These are phyloP conservation scores for Ampelomyces quisqualis DNA, from an alignment of 2,329 filamentous ascomycete species.

Conservation along the genomic window DNA sequence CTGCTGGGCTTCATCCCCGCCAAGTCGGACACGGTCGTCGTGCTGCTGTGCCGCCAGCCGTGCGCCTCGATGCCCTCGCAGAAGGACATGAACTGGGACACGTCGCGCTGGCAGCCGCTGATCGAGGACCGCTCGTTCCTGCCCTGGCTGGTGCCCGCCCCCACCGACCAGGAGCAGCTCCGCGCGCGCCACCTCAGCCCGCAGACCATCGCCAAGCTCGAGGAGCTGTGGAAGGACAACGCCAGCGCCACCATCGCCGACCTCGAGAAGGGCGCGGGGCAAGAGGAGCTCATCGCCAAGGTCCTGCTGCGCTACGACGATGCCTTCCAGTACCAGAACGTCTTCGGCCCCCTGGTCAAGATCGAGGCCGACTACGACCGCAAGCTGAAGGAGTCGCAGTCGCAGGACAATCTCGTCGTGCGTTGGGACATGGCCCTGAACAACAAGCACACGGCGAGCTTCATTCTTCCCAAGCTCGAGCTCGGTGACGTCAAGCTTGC, in stretches of 20 bases:
- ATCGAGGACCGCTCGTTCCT: slow-evolving; percentile 97
- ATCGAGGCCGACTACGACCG: slow-evolving; percentile 99
- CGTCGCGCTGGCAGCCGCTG: slow-evolving; percentile 93
- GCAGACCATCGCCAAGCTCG: slow-evolving; percentile 91
- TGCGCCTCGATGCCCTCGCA: slow-evolving; percentile 92
- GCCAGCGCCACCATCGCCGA: slow-evolving; percentile 83
- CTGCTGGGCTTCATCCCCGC: slow-evolving; percentile 96
- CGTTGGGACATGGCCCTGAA: slow-evolving; percentile 95
- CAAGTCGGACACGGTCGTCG: slow-evolving; percentile 97
- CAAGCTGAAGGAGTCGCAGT: slow-evolving; percentile 97
- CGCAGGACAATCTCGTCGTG: slow-evolving; percentile 90
- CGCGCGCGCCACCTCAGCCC: slow-evolving; percentile 90
- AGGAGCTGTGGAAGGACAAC: slow-evolving; percentile 99
- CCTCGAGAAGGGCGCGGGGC: slow-evolving; percentile 84
- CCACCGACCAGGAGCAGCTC: slow-evolving; percentile 92
- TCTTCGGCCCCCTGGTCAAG: slow-evolving; percentile 96
- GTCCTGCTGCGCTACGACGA: slow-evolving; percentile 94
- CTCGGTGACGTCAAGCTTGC: slow-evolving; percentile 96
- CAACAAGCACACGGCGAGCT: slow-evolving; percentile 95
- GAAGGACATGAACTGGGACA: slow-evolving; percentile 99
- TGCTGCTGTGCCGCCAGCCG: slow-evolving; percentile 92
- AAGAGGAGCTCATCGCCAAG: slow-evolving; percentile 92
- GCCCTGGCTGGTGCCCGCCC: slow-evolving; percentile 85
- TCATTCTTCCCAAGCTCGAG: slow-evolving; percentile 94
- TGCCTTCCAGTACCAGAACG: slow-evolving; percentile 97